A percentile compares a stretch with the other conserved stretches of the same genome.
Evolutionary conservation across 106 monocot species (phyloP).

Genomic region (Allium fistulosum): DNA sequence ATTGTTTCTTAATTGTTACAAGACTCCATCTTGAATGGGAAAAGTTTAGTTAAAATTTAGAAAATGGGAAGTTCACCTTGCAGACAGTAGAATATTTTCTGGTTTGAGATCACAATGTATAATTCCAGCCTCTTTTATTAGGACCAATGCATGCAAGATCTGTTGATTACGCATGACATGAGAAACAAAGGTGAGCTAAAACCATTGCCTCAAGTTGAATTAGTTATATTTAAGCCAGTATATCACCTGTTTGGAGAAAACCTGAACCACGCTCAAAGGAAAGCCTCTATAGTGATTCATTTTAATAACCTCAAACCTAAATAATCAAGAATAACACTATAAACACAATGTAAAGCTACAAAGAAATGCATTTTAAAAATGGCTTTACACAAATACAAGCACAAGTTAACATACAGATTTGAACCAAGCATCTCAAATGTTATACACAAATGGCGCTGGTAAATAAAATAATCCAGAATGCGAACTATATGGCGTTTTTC

Average conservation of each 20-base stretch:
- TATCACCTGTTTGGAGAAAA: slow-evolving; percentile 84
- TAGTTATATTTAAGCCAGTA: neutral
- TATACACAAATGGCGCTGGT: slow-evolving; percentile 83
- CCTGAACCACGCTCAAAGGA: slow-evolving; percentile 56
- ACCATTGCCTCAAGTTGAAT: too few species aligned
- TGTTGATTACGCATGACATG: slow-evolving; percentile 8
- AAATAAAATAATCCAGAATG: slow-evolving; percentile 80
- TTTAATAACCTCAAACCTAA: slow-evolving; percentile 78
- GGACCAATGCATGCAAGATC: slow-evolving; percentile 78
- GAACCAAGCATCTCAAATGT: slow-evolving; percentile 94
- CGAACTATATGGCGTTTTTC: slow-evolving; percentile 83
- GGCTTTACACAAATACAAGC: neutral
- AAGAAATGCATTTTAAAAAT: too few species aligned
- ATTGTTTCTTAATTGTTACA: too few species aligned
- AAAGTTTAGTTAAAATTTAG: neutral
- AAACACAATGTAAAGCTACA: neutral
- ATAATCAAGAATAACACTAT: slow-evolving; percentile 12
- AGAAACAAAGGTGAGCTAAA: too few species aligned
- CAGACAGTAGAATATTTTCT: slow-evolving; percentile 85
- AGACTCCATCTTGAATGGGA: too few species aligned
- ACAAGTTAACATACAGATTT: slow-evolving; percentile 63
- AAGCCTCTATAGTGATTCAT: slow-evolving; percentile 75
- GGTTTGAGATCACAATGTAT: slow-evolving; percentile 99
- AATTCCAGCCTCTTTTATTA: slow-evolving; percentile 86
- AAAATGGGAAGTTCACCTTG: slow-evolving; percentile 30